Conservation (phyloP, 2,329 filamentous ascomycete species). For the Sclerotinia borealis region DNA sequence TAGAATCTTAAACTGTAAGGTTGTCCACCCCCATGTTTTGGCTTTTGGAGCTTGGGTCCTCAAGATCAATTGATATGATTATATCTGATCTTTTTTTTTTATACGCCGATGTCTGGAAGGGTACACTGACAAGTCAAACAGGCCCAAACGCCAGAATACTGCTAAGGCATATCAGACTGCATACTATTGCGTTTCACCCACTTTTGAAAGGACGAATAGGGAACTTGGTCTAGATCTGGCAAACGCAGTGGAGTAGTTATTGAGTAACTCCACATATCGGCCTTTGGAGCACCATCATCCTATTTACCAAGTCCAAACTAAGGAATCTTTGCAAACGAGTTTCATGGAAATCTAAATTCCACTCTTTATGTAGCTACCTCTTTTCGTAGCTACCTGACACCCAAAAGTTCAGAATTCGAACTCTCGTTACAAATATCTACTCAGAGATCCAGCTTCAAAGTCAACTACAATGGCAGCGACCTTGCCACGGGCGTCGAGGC, state of each 20-base stretch:
- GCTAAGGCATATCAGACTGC: slow-evolving; percentile 28
- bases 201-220: neutral
- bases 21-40: neutral
- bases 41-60: neutral
- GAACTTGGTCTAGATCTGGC: neutral
- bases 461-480: slow-evolving; percentile 33
- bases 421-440: neutral
- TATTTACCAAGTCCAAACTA: neutral
- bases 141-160: slow-evolving; percentile 20
- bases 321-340: neutral
- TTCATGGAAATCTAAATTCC: slow-evolving; percentile 2
- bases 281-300: neutral
- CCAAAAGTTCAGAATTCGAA: neutral
- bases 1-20: slow-evolving; percentile 14
- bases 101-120: slow-evolving; percentile 7
- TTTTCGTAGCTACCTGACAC: slow-evolving; percentile 13
- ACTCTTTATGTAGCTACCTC: too few species aligned
- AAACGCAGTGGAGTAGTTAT: neutral
- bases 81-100: slow-evolving; percentile 9
- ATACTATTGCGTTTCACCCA: slow-evolving; percentile 28
- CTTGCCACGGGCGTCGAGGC: slow-evolving; percentile 49
- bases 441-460: neutral
- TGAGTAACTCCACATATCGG: neutral
- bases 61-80: neutral
- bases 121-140: slow-evolving; percentile 23